phyloP scores from a whole-genome alignment of 129 eudicot species.

The Saussurea involucrata region DNA sequence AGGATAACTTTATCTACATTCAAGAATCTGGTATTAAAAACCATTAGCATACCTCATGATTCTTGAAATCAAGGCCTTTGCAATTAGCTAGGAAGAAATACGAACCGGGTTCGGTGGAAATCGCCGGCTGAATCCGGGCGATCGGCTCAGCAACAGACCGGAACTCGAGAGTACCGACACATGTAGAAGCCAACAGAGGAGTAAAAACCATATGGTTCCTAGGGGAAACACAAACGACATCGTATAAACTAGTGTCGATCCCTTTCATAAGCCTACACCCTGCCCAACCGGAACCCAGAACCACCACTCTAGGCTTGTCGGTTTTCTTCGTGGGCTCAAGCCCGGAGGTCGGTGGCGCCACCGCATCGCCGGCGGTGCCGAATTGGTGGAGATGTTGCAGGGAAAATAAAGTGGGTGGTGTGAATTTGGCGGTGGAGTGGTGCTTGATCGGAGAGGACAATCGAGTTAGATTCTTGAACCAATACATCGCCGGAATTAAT shows the following conservation, averaged over 20 bases:
- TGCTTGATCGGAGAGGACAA: conserved; percentile 24
- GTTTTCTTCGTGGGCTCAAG: conserved; percentile 60
- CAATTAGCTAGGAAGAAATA: conserved; percentile 81
- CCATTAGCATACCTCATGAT: conserved; percentile 51
- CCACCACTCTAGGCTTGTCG: conserved; percentile 91
- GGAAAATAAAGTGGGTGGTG: conserved; percentile 25
- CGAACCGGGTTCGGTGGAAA: conserved; percentile 83
- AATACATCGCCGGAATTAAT: conserved; percentile 33
- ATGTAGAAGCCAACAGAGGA: conserved; percentile 87
- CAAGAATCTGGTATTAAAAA: conserved; percentile 9
- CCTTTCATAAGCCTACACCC: conserved; percentile 93
- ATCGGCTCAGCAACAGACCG: conserved; percentile 97
- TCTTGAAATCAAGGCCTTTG: conserved; percentile 47
- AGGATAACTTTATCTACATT: conserved; percentile 2
- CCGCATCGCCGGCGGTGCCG: conserved; percentile 23
- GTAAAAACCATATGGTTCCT: conserved; percentile 99
- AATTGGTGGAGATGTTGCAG: conserved; percentile 27
- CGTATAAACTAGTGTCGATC: conserved; percentile 71
- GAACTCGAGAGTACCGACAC: conserved; percentile 97
- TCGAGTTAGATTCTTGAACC: conserved; percentile 48
- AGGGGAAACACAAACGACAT: conserved; percentile 90
- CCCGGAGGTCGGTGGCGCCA: conserved; percentile 26
- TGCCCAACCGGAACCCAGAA: conserved; percentile 95
- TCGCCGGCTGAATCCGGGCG: conserved; percentile 90
- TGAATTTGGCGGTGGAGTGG: conserved; percentile 20